Conservation (phyloP, 257 asterid species). For the Echium plantagineum region DNA sequence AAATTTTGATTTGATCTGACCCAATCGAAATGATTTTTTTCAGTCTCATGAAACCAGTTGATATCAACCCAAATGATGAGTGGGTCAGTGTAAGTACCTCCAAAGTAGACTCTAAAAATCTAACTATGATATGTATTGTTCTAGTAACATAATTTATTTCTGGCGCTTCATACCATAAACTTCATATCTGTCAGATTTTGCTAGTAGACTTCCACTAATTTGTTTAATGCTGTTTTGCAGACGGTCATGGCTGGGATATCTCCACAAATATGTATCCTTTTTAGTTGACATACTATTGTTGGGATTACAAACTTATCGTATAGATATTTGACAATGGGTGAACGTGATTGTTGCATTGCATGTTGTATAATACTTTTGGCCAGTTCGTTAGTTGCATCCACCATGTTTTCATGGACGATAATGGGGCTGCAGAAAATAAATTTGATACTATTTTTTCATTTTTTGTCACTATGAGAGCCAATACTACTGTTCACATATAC, state of each 20-base stretch:
- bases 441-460: no score
- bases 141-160: not conserved
- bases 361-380: no score
- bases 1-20: slow-evolving; percentile 8
- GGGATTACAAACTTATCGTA: not conserved
- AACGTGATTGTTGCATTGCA: not conserved
- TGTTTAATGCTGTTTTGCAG: slow-evolving; percentile 38
- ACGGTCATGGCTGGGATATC: slow-evolving; percentile 80
- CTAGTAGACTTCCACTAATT: slow-evolving; percentile 3
- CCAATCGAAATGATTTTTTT: slow-evolving; percentile 12
- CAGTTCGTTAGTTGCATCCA: not conserved
- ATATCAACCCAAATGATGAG: slow-evolving; percentile 79
- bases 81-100: slow-evolving; percentile 72
- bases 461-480: no score
- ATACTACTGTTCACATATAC: no score
- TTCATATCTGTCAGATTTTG: slow-evolving; percentile 3
- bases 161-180: not conserved
- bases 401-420: not conserved
- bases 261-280: slow-evolving; percentile 86
- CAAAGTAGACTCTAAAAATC: slow-evolving; percentile 3
- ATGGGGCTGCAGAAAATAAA: no score
- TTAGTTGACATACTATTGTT: not conserved
- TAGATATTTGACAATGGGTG: not conserved
- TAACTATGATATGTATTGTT: not conserved
- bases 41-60: slow-evolving; percentile 93